phyloP scores from a whole-genome alignment of 78 protist genomes.

The Paratrimastix pyriformis region DNA sequence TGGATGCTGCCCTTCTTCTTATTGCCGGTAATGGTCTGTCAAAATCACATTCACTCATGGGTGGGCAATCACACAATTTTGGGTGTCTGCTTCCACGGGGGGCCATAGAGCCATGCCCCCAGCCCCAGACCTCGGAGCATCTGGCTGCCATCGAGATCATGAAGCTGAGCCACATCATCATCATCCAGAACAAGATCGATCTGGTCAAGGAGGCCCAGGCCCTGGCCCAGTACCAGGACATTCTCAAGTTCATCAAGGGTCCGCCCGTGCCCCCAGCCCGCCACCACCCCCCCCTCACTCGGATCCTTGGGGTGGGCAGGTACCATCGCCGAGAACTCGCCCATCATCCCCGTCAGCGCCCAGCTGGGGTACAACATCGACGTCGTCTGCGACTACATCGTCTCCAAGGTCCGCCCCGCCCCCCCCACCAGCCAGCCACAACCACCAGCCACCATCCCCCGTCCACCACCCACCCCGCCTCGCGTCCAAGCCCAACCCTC shows the following conservation, averaged over 20 bases:
- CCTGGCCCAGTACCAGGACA: conserved; percentile 69
- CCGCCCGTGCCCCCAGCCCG: too few species aligned
- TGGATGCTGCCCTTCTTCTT: conserved; percentile 99
- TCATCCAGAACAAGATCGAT: conserved; percentile 99
- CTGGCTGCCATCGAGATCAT: conserved; percentile 99
- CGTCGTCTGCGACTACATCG: conserved; percentile 86
- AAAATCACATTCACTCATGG: too few species aligned
- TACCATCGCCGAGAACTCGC: conserved; percentile 91
- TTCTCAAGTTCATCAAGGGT: conserved; percentile 77
- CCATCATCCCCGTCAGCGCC: conserved; percentile 99
- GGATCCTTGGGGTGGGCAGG: conserved; percentile 20
- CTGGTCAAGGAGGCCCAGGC: conserved; percentile 81
- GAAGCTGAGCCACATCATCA: conserved; percentile 87
- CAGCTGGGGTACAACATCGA: conserved; percentile 95
- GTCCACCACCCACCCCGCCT: too few species aligned
- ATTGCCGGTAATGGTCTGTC: conserved; percentile 93
- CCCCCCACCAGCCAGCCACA: too few species aligned
- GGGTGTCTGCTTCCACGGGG: background rate
- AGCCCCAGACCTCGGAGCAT: conserved; percentile 98
- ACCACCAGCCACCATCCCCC: too few species aligned
- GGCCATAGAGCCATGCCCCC: conserved; percentile 94
- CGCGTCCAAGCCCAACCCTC: too few species aligned
- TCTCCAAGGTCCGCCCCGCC: conserved; percentile 42
- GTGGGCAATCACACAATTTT: too few species aligned
- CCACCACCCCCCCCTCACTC: too few species aligned